Conservation (phyloP, 768 basidiomycete species). For the Pisolithus microcarpus region DNA sequence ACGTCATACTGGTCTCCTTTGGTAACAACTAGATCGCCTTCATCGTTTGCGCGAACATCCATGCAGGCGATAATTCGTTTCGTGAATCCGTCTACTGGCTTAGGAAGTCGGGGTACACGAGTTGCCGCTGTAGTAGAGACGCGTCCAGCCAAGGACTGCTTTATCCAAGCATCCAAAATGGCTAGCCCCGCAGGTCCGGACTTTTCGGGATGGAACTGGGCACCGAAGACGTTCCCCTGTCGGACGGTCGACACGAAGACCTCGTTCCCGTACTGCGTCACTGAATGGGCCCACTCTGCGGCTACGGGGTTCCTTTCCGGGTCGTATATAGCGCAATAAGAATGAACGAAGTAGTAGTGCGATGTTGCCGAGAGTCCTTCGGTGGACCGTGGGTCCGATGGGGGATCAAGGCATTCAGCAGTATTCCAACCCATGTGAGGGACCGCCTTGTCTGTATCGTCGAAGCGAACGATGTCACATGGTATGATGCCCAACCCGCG, state of each 20-base stretch:
- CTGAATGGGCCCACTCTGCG: constrained; percentile 73
- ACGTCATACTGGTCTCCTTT: constrained; percentile 99
- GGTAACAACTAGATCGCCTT: constrained; percentile 95
- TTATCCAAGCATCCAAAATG: constrained; percentile 77
- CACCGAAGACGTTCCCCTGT: constrained; percentile 79
- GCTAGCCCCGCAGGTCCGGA: constrained; percentile 82
- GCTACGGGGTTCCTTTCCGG: constrained; percentile 46
- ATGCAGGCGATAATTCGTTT: constrained; percentile 96
- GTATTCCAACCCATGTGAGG: constrained; percentile 99
- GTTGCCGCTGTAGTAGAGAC: constrained; percentile 26
- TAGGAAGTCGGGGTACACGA: constrained; percentile 32
- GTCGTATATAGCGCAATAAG: constrained; percentile 78
- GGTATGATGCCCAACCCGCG: constrained; percentile 80
- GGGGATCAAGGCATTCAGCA: constrained; percentile 49
- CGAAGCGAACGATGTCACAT: constrained; percentile 70
- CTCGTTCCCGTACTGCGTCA: constrained; percentile 92
- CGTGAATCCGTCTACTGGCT: constrained; percentile 61
- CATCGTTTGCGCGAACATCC: constrained; percentile 94
- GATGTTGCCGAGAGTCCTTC: constrained; percentile 46
- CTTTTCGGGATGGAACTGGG: constrained; percentile 98
- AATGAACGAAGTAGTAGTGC: constrained; percentile 97
- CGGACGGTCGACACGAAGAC: constrained; percentile 81
- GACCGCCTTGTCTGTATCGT: constrained; percentile 69
- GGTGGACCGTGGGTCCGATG: constrained; percentile 27
- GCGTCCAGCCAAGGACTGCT: constrained; percentile 40